These are phyloP conservation scores for Silene uniflora DNA, from an alignment of 148 eudicot genomes.

Conservation along the genomic window DNA sequence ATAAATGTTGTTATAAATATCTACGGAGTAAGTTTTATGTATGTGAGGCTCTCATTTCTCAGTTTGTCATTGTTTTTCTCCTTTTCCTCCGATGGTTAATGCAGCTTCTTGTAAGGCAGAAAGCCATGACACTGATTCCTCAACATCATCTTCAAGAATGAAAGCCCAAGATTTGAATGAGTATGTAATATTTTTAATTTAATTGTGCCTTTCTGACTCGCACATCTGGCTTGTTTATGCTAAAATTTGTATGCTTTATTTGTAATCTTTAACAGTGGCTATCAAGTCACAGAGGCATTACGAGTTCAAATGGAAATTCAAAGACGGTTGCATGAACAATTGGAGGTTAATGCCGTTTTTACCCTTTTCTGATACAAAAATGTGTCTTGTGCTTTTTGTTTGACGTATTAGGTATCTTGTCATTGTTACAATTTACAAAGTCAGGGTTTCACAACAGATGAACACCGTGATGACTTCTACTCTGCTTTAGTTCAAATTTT, in stretches of 20 bases:
- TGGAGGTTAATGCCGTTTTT: constrained; percentile 50
- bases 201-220: neutral
- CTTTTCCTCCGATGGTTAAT: constrained; percentile 2
- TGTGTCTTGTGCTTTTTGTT: neutral
- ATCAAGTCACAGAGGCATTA: constrained; percentile 79
- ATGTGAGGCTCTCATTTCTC: neutral
- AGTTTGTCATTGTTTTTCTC: neutral
- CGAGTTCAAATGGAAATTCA: constrained; percentile 83
- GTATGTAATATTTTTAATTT: constrained; percentile 33
- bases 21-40: too few relatives aligned
- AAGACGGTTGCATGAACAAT: constrained; percentile 65
- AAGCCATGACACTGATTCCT: constrained; percentile 56
- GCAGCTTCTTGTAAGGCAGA: constrained; percentile 57
- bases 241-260: constrained; percentile 11
- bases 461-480: neutral
- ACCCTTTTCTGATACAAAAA: neutral
- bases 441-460: neutral
- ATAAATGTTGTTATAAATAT: too few relatives aligned
- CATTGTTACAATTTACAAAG: neutral
- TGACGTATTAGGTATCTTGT: neutral
- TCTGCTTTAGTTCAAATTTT: neutral
- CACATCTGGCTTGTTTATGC: neutral
- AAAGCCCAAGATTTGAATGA: constrained; percentile 59
- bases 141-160: constrained; percentile 52
- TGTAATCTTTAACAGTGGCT: constrained; percentile 41